These are phyloP conservation scores for Agaricales sp. DNA, from an alignment of 1,284 basidiomycete genomes.

Conservation along the genomic window DNA sequence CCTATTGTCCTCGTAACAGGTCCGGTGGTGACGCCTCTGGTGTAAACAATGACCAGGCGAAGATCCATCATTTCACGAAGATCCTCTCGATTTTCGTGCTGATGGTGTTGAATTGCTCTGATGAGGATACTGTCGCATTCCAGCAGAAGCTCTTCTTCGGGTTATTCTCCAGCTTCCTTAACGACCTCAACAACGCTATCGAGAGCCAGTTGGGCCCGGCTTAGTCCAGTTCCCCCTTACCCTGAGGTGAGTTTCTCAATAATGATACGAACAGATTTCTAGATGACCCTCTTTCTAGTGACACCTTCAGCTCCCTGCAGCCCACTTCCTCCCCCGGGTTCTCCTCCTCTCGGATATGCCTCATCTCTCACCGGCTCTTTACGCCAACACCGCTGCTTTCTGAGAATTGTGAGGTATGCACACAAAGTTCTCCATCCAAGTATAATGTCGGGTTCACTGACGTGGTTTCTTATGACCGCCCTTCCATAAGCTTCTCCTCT, in stretches of 20 bases:
- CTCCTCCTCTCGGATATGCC: slow-evolving; percentile 95
- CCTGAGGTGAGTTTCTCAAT: slow-evolving; percentile 69
- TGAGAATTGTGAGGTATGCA: slow-evolving; percentile 68
- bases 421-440: slow-evolving; percentile 5
- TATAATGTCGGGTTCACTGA: not conserved
- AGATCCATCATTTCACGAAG: slow-evolving; percentile 96
- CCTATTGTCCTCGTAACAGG: too few species aligned
- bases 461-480: slow-evolving; percentile 61
- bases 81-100: slow-evolving; percentile 96
- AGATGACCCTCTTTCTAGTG: slow-evolving; percentile 37
- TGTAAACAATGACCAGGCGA: slow-evolving; percentile 85
- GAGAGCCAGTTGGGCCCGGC: slow-evolving; percentile 78
- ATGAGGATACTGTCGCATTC: slow-evolving; percentile 86
- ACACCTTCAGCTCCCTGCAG: slow-evolving; percentile 93
- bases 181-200: slow-evolving; percentile 83
- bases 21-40: slow-evolving; percentile 92
- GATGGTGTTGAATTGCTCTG: slow-evolving; percentile 90
- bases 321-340: slow-evolving; percentile 97
- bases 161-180: slow-evolving; percentile 95
- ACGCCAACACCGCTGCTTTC: slow-evolving; percentile 90
- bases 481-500: slow-evolving; percentile 90
- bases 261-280: not conserved
- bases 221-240: slow-evolving; percentile 85
- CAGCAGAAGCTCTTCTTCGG: slow-evolving; percentile 98
- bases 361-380: slow-evolving; percentile 94